Conservation (phyloP, 352 stramenopile species). For the Pythium guiyangense region DNA sequence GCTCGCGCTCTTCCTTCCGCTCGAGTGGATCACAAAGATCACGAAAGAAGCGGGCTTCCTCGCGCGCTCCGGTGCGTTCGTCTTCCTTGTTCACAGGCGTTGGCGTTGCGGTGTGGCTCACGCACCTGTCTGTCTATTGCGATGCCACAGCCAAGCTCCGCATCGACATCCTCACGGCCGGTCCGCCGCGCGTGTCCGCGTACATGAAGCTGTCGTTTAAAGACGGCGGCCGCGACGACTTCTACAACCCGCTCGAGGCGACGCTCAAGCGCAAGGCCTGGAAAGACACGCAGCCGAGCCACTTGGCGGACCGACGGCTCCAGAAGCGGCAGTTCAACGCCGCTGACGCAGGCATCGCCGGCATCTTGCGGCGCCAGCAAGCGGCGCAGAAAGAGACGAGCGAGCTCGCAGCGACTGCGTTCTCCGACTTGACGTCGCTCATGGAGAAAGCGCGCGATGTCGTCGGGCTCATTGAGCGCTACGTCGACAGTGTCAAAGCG, state of each 20-base stretch:
- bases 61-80: conserved; percentile 41
- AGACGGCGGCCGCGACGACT: conserved; percentile 78
- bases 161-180: conserved; percentile 51
- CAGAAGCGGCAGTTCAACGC: conserved; percentile 78
- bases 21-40: conserved; percentile 65
- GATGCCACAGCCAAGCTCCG: conserved; percentile 54
- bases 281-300: conserved; percentile 72
- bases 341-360: conserved; percentile 73
- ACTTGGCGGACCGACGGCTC: conserved; percentile 65
- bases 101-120: not conserved
- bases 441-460: conserved; percentile 91
- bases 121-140: not conserved
- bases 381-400: conserved; percentile 78
- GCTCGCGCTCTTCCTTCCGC: conserved; percentile 60
- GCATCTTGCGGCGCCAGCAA: conserved; percentile 75
- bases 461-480: conserved; percentile 88
- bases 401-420: conserved; percentile 74
- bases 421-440: conserved; percentile 88
- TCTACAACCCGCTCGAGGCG: conserved; percentile 70
- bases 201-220: conserved; percentile 88
- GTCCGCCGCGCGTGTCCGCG: conserved; percentile 34
- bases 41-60: conserved; percentile 83
- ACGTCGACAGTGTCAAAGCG: conserved; percentile 78
- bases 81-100: not conserved
- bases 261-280: conserved; percentile 65